Conservation (phyloP, 2,329 filamentous ascomycete species). For the Thelonectria blattea region DNA sequence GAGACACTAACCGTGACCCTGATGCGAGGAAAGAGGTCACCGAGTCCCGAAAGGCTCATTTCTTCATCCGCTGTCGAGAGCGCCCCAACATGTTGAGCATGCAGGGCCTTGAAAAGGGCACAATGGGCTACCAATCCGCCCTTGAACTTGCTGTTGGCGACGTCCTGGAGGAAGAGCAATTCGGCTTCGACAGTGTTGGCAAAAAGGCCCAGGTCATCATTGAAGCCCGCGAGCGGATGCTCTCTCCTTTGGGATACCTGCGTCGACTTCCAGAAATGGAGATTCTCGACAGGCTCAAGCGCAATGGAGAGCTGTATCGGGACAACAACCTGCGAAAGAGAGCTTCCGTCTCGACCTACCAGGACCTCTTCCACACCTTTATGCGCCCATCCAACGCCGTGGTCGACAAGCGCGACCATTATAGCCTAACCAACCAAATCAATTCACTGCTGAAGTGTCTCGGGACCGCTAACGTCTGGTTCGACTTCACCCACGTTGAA, state of each 20-base stretch:
- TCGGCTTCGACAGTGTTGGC: constrained; percentile 62
- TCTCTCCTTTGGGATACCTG: constrained; percentile 59
- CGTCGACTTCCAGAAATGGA: constrained; percentile 62
- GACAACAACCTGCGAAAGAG: constrained; percentile 57
- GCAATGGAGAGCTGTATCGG: constrained; percentile 61
- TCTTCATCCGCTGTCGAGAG: constrained; percentile 65
- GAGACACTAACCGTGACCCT: constrained; percentile 54
- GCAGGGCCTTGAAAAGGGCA: constrained; percentile 74
- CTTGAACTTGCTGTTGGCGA: constrained; percentile 70
- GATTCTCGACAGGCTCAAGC: constrained; percentile 64
- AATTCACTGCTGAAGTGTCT: constrained; percentile 70
- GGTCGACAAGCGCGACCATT: constrained; percentile 63
- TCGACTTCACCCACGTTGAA: constrained; percentile 76
- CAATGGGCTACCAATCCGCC: constrained; percentile 71
- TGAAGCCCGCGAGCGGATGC: constrained; percentile 63
- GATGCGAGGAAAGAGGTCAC: constrained; percentile 50
- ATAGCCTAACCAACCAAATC: constrained; percentile 73
- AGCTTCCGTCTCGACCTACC: constrained; percentile 64
- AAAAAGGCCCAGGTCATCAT: constrained; percentile 60
- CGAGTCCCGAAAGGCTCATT: constrained; percentile 59
- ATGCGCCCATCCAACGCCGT: constrained; percentile 62
- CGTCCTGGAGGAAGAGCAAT: constrained; percentile 66
- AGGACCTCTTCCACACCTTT: constrained; percentile 65
- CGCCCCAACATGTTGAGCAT: constrained; percentile 75
- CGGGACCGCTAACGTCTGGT: constrained; percentile 70